Base-by-base conservation (phyloP, 768 basidiomycete genomes). In the Tylopilus sp. region DNA sequence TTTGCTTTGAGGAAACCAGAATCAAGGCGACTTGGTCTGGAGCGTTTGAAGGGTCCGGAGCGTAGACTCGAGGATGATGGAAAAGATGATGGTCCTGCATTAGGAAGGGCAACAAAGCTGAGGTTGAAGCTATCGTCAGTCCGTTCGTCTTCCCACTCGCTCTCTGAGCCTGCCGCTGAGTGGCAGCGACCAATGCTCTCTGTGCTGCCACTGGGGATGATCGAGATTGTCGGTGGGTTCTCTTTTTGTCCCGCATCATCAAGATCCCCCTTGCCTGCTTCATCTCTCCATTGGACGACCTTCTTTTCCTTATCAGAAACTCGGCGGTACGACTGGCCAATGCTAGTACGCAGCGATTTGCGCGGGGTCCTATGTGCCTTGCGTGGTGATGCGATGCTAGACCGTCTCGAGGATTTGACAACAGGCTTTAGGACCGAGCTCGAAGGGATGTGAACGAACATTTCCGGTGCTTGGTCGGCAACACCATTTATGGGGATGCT, bases 121-220 rank as follows among this genome's bases (percentile, higher is more conserved):
- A 83, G 51, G 57, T 75, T 80, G 59, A 87, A 62, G 63, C 85
- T 88, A 44, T 89, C 88, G 8, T 93, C 89, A 1, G 86, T 88
- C 71, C 80, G 87, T 63, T 91, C 89, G 62, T 92, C 89, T 69
- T 92, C 90, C 90, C 91, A 92, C 50, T 93, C 90, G 65, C 86
- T 90, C 59, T 91, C 89, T 6, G 87, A 89, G 6, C 82, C 77
- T 41, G 82, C 78, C 21, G 78, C 67, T 4, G 83, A 83, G 31
- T 69, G 63, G 40, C 59, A 57, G 30, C 65, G 69, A 31, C 54
- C 53, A 43, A 69, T 57, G 40, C 66, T 67, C 36, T 67, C 66
- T 33, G 57, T 40, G 28, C 62, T 75, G 51, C 82, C 72, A 17
- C 66, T 67, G 13, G 74, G 57, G 35, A 73, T 68, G 33, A 72